phyloP scores from a whole-genome alignment of 192 early-diverging fungal species.

The Rhizoclosmatium globosum region DNA sequence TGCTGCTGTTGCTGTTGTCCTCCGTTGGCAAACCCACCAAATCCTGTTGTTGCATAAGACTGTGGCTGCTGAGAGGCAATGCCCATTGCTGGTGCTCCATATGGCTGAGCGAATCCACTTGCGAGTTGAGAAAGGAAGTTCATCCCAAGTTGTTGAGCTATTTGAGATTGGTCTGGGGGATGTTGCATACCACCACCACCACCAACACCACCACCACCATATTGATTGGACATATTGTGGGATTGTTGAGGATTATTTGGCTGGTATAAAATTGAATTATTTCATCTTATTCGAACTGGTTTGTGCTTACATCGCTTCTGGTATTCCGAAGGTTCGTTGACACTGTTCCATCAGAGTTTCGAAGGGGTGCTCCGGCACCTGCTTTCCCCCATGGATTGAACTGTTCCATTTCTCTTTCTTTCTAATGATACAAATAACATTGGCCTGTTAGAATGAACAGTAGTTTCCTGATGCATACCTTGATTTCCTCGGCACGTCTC shows the following conservation, averaged over 20 bases:
- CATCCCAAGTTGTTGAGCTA: not conserved
- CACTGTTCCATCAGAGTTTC: conserved; percentile 15
- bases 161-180: not conserved
- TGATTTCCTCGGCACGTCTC: conserved; percentile 29
- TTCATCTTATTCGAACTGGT: too few relatives aligned
- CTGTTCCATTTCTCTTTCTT: conserved; percentile 42
- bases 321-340: conserved; percentile 33
- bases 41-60: not conserved
- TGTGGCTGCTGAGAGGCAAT: not conserved
- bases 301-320: not conserved
- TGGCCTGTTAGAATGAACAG: too few relatives aligned
- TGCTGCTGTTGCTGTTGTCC: not conserved
- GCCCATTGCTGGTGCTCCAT: not conserved
- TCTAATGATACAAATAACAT: conserved; percentile 17
- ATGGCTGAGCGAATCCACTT: too few relatives aligned
- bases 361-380: conserved; percentile 36
- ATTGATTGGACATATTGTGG: not conserved
- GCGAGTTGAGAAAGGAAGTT: not conserved
- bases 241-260: not conserved
- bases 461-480: conserved; percentile 10
- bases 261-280: too few relatives aligned
- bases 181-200: not conserved
- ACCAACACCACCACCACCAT: not conserved
- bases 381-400: conserved; percentile 46
- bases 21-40: not conserved